These are phyloP conservation scores for Xenoacremonium recifei DNA, from an alignment of 2,329 filamentous ascomycete species.

Conservation along the genomic window DNA sequence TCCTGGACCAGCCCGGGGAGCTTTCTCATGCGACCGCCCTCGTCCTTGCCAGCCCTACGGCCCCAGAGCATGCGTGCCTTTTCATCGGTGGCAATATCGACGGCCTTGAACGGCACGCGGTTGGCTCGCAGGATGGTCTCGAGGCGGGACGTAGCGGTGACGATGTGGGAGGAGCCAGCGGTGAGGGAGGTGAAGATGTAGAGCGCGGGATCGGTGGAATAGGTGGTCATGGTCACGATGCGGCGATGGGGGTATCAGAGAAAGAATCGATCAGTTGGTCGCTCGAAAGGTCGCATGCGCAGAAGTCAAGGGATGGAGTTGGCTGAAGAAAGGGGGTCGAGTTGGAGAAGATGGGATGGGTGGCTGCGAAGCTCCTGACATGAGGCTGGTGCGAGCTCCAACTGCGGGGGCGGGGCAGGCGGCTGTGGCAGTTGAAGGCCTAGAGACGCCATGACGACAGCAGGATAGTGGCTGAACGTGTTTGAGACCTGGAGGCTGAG, in stretches of 20 bases:
- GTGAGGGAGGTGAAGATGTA: constrained; percentile 97
- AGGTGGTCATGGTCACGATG: constrained; percentile 37
- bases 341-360: too few relatives aligned
- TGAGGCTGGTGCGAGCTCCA: constrained; percentile 6
- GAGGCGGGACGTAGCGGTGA: constrained; percentile 91
- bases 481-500: too few relatives aligned
- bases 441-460: too few relatives aligned
- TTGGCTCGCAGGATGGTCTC: constrained; percentile 96
- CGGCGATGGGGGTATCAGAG: constrained; percentile 18
- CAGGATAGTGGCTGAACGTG: too few relatives aligned
- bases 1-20: constrained; percentile 86
- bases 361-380: constrained; percentile 16
- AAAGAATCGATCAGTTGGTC: too few relatives aligned
- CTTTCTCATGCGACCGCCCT: constrained; percentile 64
- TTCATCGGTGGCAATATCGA: constrained; percentile 89
- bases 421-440: background rate
- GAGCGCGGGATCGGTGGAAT: constrained; percentile 66
- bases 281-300: too few relatives aligned
- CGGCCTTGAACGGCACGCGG: constrained; percentile 86
- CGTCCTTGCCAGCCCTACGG: constrained; percentile 73
- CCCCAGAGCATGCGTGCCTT: constrained; percentile 88
- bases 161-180: constrained; percentile 91
- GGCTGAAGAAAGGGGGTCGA: too few relatives aligned
- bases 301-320: too few relatives aligned
- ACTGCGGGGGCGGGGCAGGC: constrained; percentile 2